Evolutionary conservation across 2,329 filamentous ascomycete genomes (phyloP).

Genomic region (Metarhizium brunneum): DNA sequence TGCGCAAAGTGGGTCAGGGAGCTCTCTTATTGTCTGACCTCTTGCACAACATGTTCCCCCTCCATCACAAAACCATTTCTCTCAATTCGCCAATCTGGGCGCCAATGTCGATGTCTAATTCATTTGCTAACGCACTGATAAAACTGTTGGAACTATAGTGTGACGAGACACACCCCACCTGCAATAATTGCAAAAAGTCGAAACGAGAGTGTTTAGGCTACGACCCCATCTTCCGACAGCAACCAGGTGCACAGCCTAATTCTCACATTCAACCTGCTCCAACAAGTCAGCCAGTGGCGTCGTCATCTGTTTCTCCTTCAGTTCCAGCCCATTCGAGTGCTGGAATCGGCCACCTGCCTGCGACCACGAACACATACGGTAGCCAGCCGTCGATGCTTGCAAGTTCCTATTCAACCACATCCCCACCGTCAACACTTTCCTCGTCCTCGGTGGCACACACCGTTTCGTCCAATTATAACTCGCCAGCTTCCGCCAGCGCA

Average conservation of each 20-base stretch:
- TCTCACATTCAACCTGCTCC: conserved; percentile 37
- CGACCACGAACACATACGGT: conserved; percentile 31
- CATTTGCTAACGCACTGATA: conserved; percentile 5
- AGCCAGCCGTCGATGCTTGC: conserved; percentile 35
- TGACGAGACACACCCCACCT: conserved; percentile 89
- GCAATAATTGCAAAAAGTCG: conserved; percentile 82
- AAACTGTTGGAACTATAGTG: conserved; percentile 47
- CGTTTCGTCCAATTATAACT: conserved; percentile 23
- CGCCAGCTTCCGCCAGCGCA: conserved; percentile 21
- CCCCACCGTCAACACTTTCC: conserved; percentile 22
- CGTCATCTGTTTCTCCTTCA: conserved; percentile 19
- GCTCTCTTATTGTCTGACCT: background rate
- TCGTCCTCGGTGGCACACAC: conserved; percentile 12
- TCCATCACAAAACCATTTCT: background rate
- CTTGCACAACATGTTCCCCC: background rate
- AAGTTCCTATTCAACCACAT: conserved; percentile 27
- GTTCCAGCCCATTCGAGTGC: conserved; percentile 13
- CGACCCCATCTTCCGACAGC: conserved; percentile 76
- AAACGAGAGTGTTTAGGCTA: conserved; percentile 82
- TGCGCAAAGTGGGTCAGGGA: conserved; percentile 1
- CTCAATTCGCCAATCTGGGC: background rate
- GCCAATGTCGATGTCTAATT: background rate
- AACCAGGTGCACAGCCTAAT: conserved; percentile 63
- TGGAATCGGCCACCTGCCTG: conserved; percentile 16
- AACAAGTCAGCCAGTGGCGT: conserved; percentile 21